These are phyloP conservation scores for Arthrobotrys iridis DNA, from an alignment of 2,329 filamentous ascomycete species.

Conservation along the genomic window DNA sequence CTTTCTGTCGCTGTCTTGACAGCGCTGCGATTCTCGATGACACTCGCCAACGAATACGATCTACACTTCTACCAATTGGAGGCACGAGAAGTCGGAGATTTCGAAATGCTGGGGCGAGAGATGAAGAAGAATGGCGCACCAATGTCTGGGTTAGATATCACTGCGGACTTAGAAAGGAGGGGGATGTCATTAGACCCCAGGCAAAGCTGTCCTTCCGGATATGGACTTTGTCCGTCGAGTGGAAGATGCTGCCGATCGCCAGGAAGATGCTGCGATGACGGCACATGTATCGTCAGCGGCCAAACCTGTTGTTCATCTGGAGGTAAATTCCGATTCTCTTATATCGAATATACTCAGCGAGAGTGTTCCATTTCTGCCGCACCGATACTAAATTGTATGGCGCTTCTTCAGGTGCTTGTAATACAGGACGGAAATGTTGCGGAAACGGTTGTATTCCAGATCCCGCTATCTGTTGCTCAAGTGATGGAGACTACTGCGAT, in stretches of 20 bases:
- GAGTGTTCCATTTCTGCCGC: too few relatives aligned
- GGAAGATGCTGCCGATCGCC: conserved; percentile 36
- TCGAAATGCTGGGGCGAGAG: conserved; percentile 40
- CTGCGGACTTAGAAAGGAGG: conserved; percentile 29
- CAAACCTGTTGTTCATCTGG: conserved; percentile 37
- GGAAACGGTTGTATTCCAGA: conserved; percentile 36
- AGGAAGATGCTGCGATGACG: conserved; percentile 42
- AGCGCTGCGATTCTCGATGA: conserved; percentile 28
- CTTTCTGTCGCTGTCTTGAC: conserved; percentile 32
- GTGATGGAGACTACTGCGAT: conserved; percentile 20
- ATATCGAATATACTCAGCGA: not conserved
- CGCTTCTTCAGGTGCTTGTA: conserved; percentile 34
- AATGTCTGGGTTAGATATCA: conserved; percentile 42
- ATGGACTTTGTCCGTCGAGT: conserved; percentile 34
- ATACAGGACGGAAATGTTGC: conserved; percentile 41
- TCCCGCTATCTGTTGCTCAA: conserved; percentile 17
- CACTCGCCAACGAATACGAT: conserved; percentile 17
- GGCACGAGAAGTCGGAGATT: conserved; percentile 25
- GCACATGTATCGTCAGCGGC: conserved; percentile 40
- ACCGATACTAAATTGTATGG: conserved; percentile 1
- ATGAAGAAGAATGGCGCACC: conserved; percentile 29
- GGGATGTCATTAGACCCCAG: conserved; percentile 38
- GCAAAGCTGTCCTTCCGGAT: conserved; percentile 39
- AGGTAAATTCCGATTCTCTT: conserved; percentile 20
- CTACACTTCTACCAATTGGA: conserved; percentile 41